Percentiles rank a stretch among this genome's conserved stretches.
These are phyloP conservation scores for Hyphopichia fennica DNA, from an alignment of 1,139 yeast species.

Conservation along the genomic window DNA sequence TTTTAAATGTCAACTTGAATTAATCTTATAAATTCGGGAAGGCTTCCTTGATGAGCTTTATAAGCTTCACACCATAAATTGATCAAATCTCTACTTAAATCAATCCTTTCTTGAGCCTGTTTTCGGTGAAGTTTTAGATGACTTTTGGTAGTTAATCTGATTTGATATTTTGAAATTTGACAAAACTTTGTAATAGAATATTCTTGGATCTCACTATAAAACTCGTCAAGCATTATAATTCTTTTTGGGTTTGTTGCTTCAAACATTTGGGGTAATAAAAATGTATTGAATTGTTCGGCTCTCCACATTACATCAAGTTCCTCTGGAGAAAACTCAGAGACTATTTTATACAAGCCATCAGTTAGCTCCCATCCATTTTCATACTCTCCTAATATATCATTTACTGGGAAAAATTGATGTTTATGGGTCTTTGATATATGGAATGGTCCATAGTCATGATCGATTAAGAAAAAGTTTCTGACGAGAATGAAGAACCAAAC, in stretches of 20 bases:
- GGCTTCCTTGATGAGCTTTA: slow-evolving; percentile 12
- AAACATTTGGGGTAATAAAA: slow-evolving; percentile 25
- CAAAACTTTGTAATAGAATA: slow-evolving; percentile 12
- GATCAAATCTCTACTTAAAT: slow-evolving; percentile 19
- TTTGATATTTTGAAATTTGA: slow-evolving; percentile 13
- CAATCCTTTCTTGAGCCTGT: slow-evolving; percentile 11
- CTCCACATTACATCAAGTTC: slow-evolving; percentile 20
- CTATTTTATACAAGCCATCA: slow-evolving; percentile 13
- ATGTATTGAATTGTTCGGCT: slow-evolving; percentile 11
- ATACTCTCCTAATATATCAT: slow-evolving; percentile 12
- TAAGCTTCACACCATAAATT: slow-evolving; percentile 21
- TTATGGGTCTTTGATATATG: slow-evolving; percentile 12
- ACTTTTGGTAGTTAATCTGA: slow-evolving; percentile 16
- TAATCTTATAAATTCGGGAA: slow-evolving; percentile 9
- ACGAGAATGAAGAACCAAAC: slow-evolving; percentile 42
- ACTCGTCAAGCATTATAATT: slow-evolving; percentile 11
- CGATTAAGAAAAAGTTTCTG: slow-evolving; percentile 23
- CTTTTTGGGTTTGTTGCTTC: background rate
- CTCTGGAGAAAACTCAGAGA: slow-evolving; percentile 9
- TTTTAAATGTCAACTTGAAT: background rate
- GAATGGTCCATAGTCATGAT: slow-evolving; percentile 24
- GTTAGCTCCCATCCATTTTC: slow-evolving; percentile 24
- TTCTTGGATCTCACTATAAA: slow-evolving; percentile 16
- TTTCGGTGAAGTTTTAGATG: slow-evolving; percentile 17
- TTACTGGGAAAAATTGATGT: slow-evolving; percentile 14